Base-by-base conservation (phyloP, 495 filamentous ascomycete genomes). In the Aspergillus leporis region DNA sequence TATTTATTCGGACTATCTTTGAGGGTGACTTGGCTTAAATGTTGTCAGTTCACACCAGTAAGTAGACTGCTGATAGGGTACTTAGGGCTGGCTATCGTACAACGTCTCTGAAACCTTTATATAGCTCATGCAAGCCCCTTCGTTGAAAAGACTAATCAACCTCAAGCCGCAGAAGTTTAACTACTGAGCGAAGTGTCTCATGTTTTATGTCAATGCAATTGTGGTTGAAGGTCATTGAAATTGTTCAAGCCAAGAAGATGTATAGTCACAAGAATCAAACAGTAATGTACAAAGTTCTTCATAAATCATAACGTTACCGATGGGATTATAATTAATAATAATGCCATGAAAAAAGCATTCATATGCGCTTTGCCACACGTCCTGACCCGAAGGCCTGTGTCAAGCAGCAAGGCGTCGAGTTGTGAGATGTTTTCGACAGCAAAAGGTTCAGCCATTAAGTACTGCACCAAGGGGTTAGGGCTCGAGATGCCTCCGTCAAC, bases 261-360 rank as follows among this genome's bases (percentile, higher is more conserved):
- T 53, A 46, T 30, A 41, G 4, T 19, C 36, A 55, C 36, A 55
- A 40, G 40, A 43, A 31, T 31, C 19, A 30, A 32, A 19, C 38
- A 56, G 46, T 56, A 56, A 56, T 56, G 54, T 56, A 56, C 54
- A 56, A 56, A 32, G 43, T 25, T 49, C 54, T 48, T 56, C 54
- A 56, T 56, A 48, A 56, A 49, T 56, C 54, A 56, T 56, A 56
- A 56, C 43, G 34, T 43, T 56, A 56, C 43, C 54, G 43, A 41
- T 56, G 34, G 30, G 30, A 49, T 56, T 56, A 49, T 46, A 49
- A 56, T 49, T 56, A 56, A 56, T 25, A 55, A 46, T 55, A 55
- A 23, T 34, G 54, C 41, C 46, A 55, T 56, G 54, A 43, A 56
- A 47, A 38, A 48, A 32, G 16, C n/a, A 41, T 8, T 43, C 28